Conservation (phyloP, 495 filamentous ascomycete species). For the Aspergillus egyptiacus region DNA sequence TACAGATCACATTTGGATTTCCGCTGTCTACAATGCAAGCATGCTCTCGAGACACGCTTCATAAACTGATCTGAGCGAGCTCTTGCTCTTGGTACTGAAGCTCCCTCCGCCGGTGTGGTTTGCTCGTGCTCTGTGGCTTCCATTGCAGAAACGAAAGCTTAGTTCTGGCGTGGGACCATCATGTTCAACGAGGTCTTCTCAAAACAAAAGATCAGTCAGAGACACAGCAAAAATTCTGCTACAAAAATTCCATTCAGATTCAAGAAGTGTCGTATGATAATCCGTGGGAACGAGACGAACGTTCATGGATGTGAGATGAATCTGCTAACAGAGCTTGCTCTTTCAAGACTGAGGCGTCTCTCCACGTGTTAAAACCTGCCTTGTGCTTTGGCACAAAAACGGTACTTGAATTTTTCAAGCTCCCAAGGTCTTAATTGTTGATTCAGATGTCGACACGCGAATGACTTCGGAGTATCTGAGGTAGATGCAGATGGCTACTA, state of each 20-base stretch:
- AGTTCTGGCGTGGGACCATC: background rate
- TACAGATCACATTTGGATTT: constrained; percentile 63
- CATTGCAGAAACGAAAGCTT: constrained; percentile 5
- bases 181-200: constrained; percentile 9
- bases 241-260: too few species aligned
- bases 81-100: constrained; percentile 15
- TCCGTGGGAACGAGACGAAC: too few species aligned
- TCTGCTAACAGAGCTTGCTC: too few species aligned
- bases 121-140: constrained; percentile 14
- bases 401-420: background rate
- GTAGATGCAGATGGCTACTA: background rate
- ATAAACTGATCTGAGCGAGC: constrained; percentile 28
- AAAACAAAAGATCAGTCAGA: too few species aligned
- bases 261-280: too few species aligned
- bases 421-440: constrained; percentile 7
- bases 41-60: constrained; percentile 58
- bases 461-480: background rate
- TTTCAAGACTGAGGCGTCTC: too few species aligned
- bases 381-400: background rate
- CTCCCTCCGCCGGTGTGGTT: constrained; percentile 12
- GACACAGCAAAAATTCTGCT: too few species aligned
- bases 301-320: too few species aligned
- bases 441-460: background rate
- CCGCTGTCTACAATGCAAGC: constrained; percentile 55
- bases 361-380: background rate